Percentiles rank a stretch among this genome's conserved stretches.
Evolutionary conservation across 163 green algal species (phyloP).

Genomic region (Scenedesmus sp.): DNA sequence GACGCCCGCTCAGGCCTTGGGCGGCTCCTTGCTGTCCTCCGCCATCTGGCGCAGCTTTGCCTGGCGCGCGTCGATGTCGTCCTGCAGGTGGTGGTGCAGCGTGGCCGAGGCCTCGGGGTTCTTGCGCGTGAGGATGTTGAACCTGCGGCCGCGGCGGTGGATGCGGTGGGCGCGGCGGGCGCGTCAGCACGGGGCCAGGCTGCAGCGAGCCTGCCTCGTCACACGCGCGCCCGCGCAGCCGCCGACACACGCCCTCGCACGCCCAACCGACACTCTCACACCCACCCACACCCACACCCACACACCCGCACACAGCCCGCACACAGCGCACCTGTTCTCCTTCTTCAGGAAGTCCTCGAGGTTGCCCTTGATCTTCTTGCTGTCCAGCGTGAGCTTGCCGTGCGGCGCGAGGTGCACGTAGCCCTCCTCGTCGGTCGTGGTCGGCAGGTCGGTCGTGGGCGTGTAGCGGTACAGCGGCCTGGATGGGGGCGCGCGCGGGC

Average conservation of each 20-base stretch:
- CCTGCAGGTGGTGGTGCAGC: constrained; percentile 47
- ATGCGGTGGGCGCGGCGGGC: neutral
- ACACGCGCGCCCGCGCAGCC: too few relatives aligned
- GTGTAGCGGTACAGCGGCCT: constrained; percentile 28
- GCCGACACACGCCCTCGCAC: too few relatives aligned
- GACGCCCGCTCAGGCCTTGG: neutral
- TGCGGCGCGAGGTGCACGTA: constrained; percentile 28
- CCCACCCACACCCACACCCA: neutral
- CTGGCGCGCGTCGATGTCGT: constrained; percentile 33
- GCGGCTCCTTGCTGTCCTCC: constrained; percentile 8
- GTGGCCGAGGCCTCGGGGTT: constrained; percentile 34
- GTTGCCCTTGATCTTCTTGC: constrained; percentile 63
- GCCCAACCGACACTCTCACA: neutral
- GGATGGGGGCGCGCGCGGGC: too few relatives aligned
- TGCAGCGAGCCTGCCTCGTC: too few relatives aligned
- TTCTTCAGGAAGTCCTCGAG: constrained; percentile 58
- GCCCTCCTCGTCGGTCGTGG: constrained; percentile 12
- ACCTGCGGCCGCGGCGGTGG: constrained; percentile 22
- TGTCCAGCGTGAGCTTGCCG: constrained; percentile 59
- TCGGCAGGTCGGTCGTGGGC: constrained; percentile 24
- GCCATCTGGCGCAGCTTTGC: constrained; percentile 26
- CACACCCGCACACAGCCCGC: neutral
- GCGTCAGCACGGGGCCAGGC: too few relatives aligned
- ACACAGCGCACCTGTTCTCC: constrained; percentile 50
- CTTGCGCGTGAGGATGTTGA: constrained; percentile 52